A percentile compares a stretch with the other conserved stretches of the same genome.
Evolutionary conservation across 192 early-diverging fungal genomes (phyloP).

Genomic region (Backusella parvicylindrica): DNA sequence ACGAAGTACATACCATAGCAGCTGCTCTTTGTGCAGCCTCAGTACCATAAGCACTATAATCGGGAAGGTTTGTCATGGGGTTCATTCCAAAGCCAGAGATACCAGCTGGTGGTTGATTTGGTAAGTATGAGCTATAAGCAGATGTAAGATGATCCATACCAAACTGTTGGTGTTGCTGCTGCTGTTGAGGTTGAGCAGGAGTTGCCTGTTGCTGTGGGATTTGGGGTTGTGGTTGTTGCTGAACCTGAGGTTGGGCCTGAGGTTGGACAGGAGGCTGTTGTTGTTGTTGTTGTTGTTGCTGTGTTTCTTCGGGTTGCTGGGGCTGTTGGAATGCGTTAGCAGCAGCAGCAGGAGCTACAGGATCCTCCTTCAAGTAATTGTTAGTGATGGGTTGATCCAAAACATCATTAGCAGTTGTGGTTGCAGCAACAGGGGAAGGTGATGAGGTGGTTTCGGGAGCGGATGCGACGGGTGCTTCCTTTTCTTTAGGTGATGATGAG

Average conservation of each 20-base stretch:
- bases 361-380: neutral
- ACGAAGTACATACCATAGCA: neutral
- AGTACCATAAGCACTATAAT: constrained; percentile 57
- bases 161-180: constrained; percentile 39
- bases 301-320: neutral
- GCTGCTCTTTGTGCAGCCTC: constrained; percentile 57
- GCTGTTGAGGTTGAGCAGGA: constrained; percentile 16
- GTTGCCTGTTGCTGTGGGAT: neutral
- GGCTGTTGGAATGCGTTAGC: neutral
- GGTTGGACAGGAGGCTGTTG: neutral
- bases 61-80: constrained; percentile 47
- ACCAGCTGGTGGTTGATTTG: constrained; percentile 42
- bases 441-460: neutral
- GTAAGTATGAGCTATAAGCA: constrained; percentile 47
- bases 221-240: neutral
- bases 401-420: neutral
- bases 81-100: constrained; percentile 52
- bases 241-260: neutral
- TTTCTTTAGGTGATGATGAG: neutral
- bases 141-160: constrained; percentile 42
- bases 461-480: neutral
- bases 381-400: neutral
- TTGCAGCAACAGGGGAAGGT: neutral
- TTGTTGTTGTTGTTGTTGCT: neutral
- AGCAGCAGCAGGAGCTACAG: neutral